Evolutionary conservation across 1,284 basidiomycete species (phyloP), one percentile per base, ranked within the genome.

Genomic region (Coniferiporia weirii): DNA sequence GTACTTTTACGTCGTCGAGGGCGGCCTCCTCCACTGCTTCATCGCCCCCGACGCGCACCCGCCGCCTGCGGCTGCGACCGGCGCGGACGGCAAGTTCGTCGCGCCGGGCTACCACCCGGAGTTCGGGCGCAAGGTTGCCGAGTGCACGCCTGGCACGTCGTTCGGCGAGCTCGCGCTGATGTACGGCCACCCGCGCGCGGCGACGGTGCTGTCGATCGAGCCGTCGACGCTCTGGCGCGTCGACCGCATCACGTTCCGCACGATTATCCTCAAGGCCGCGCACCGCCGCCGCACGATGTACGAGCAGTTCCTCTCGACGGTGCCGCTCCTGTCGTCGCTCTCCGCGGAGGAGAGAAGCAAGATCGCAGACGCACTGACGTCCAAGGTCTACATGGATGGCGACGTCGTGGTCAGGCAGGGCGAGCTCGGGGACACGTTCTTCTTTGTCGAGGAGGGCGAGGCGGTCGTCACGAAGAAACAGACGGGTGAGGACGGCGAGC

Each of bases 121-220:
- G 61, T 87, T 84, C 68, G 93, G 93, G 51, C 89, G 85, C 66
- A 88, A 91, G 70, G 95, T 97, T 4, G 83, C 88, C 51, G 88
- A 91, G 61, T 96, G 91, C 78, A 82, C 81, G 51, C 86, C 93
- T 1, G 95, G 95, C 0, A 86, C 82, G 63, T 93, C 91, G 52
- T 98, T 99, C 67, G 96, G 97, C 54, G 97, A 99, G 74, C 81
- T 99, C 52, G 97, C 97, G 35, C 76, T 99, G 65, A 96, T 99
- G 92, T 97, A 99, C 74, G 94, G 94, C 50, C 94, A 97, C 67
- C 93, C 94, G 35, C 90, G 96, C 52, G 94, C 95, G 4, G 96
- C 97, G 4, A 94, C 94, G 2, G 94, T 99, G 52, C 75, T 98
- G 34, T 88, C 95, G 3, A 85, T 90, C 44, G 86, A 91, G 57